Evolutionary conservation across 352 stramenopile genomes (phyloP), one percentile per base, ranked within the genome.

Genomic region (Globisporangium canariense): DNA sequence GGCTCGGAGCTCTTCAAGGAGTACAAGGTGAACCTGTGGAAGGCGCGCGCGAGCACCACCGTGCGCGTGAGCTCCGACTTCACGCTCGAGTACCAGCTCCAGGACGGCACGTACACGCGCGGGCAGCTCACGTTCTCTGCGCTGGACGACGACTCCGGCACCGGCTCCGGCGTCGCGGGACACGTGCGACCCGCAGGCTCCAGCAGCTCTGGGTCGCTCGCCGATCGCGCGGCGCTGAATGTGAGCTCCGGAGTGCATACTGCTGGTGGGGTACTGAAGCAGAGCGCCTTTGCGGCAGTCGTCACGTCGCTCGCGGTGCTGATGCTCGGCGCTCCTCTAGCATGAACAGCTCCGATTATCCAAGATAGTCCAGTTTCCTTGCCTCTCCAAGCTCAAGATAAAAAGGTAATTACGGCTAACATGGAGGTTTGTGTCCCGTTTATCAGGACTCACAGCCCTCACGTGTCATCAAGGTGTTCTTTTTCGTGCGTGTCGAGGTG

Each of bases 1-100:
- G 63, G 70, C 22, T 89, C 79, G 18, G 64, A 71, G 51, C 57
- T 89, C 20, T 89, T 76, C 56, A 64, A 69, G 14, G 68, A 74
- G 49, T 68, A 73, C 59, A 75, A 63, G 2, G 76, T 64, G 46
- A 81, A 83, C 50, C 57, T 80, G n/a, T 62, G 46, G 58, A 73
- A 73, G 50, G 73, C 64, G 22, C 67, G 74, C 9, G 71, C 64
- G 7, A 66, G 70, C 41, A 79, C 64, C 20, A 67, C 74, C 10
- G 74, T 87, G 32, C 67, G 71, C 10, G 58, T 89, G 10, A 64
- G 66, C 4, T 32, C 56, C 2, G 69, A 78, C 16, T 63, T 86
- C 60, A 82, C 72, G 43, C 72, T 89, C 38, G 68, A 82, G 61
- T 78, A 86, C 58, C 47, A 57, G 9, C 52, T 69, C 38, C 14